Base-by-base conservation (phyloP, 2,329 filamentous ascomycete species). In the Curvularia sp. region DNA sequence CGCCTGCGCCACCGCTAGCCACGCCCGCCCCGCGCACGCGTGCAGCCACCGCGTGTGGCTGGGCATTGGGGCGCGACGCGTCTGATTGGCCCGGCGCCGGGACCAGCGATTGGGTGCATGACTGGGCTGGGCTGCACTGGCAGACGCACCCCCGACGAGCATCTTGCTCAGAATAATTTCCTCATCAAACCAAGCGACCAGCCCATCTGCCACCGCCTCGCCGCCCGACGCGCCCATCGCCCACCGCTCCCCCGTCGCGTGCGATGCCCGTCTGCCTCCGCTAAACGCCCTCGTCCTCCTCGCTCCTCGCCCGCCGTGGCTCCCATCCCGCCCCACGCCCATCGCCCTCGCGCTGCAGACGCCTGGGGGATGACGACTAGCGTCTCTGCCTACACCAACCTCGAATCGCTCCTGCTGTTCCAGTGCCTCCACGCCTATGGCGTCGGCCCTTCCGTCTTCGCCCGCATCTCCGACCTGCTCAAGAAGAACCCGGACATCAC, bases 401-500 rank as follows among this genome's bases (percentile, higher is more conserved):
- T 96, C 82, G 93, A 96, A 84, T 90, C 89, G 73, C 85, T 96
- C 62, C 86, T 95, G 66, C 85, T 96, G 72, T 94, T 95, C 80
- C 91, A 94, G 79, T 89, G 89, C 61, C 84, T 96, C 64, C 84
- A 88, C 66, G 82, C 83, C 67, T 84, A 90, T 77, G 90, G 90
- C 73, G 81, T 88, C 65, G 85, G 87, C 65, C 81, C 86, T 52
- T 77, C 83, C 61, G 87, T 85, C 74, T 95, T 96, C 79, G 80
- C 81, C 70, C 84, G 83, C 67, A 91, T 95, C 63, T 93, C 92
- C 58, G 85, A 90, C 64, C 80, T 89, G 59, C 85, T 98, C 63
- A 89, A 85, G 77, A 87, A 84, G 71, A 93, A 96, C 75, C 82
- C 85, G 18, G 83, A 92, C 62, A 83, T 98, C 74, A 88, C 86